phyloP scores from a whole-genome alignment of 139 green algal species.

The Gonium pectorale region DNA sequence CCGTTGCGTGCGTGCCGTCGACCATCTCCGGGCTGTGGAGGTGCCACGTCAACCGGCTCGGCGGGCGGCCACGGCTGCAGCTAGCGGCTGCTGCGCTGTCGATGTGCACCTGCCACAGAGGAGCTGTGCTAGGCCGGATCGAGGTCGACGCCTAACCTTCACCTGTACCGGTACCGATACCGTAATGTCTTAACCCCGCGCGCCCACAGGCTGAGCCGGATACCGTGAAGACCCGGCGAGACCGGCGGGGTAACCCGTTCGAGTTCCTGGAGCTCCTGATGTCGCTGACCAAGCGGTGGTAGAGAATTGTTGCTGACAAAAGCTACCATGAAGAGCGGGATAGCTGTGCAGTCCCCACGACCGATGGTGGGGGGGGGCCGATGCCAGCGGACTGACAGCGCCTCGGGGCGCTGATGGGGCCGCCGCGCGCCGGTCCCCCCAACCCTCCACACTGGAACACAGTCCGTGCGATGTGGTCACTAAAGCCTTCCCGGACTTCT shows the following conservation, averaged over 20 bases:
- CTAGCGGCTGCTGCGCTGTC: not conserved
- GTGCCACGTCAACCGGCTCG: not conserved
- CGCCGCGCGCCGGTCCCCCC: too few species aligned
- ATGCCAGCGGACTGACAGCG: too few species aligned
- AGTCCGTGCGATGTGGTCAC: not conserved
- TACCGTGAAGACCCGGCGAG: not conserved
- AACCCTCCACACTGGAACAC: too few species aligned
- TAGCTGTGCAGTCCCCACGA: not conserved
- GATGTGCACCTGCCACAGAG: too few species aligned
- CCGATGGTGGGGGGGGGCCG: too few species aligned
- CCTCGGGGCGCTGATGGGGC: too few species aligned
- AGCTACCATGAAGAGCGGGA: not conserved
- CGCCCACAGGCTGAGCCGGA: not conserved
- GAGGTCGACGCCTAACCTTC: not conserved
- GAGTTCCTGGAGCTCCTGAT: constrained; percentile 79
- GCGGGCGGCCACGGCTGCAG: not conserved
- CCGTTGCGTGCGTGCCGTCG: too few species aligned
- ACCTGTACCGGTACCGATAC: not conserved
- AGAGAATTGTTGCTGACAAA: constrained; percentile 22
- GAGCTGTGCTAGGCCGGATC: not conserved
- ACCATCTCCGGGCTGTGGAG: not conserved
- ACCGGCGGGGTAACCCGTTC: constrained; percentile 73
- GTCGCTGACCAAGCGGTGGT: constrained; percentile 72
- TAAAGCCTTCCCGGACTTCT: not conserved
- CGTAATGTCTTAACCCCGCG: not conserved